These are phyloP conservation scores for Gaeumannomyces tritici DNA, from an alignment of 2,329 filamentous ascomycete species.

Conservation along the genomic window DNA sequence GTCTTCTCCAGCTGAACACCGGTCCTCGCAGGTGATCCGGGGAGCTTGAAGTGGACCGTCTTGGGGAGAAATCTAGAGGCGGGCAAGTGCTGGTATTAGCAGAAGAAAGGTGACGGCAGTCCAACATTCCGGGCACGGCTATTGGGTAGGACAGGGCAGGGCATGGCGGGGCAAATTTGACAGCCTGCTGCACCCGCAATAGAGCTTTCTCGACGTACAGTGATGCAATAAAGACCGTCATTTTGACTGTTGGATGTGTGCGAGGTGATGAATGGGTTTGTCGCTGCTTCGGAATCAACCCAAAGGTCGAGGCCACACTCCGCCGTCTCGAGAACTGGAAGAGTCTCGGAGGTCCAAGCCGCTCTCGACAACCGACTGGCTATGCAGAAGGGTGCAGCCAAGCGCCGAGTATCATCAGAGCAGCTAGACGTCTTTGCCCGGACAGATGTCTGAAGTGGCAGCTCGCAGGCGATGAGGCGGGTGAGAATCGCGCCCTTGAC, in stretches of 20 bases:
- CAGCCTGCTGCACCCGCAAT: not conserved
- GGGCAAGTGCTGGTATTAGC: constrained; percentile 2
- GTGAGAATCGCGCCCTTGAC: not conserved
- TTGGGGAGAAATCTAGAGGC: constrained; percentile 72
- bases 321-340: not conserved
- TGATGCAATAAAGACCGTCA: constrained; percentile 43
- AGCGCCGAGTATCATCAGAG: not conserved
- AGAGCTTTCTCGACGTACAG: constrained; percentile 15
- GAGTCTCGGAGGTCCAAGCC: not conserved
- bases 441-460: not conserved
- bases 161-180: not conserved
- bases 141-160: not conserved
- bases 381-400: not conserved
- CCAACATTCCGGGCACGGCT: not conserved
- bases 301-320: not conserved
- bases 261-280: not conserved
- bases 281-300: not conserved
- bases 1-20: constrained; percentile 12
- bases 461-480: not conserved
- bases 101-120: not conserved
- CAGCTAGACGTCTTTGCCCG: not conserved
- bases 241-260: constrained; percentile 17
- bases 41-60: constrained; percentile 77
- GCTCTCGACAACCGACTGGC: not conserved
- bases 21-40: constrained; percentile 34